Conservation (phyloP, 2,329 filamentous ascomycete species). For the Cercospora berteroae region DNA sequence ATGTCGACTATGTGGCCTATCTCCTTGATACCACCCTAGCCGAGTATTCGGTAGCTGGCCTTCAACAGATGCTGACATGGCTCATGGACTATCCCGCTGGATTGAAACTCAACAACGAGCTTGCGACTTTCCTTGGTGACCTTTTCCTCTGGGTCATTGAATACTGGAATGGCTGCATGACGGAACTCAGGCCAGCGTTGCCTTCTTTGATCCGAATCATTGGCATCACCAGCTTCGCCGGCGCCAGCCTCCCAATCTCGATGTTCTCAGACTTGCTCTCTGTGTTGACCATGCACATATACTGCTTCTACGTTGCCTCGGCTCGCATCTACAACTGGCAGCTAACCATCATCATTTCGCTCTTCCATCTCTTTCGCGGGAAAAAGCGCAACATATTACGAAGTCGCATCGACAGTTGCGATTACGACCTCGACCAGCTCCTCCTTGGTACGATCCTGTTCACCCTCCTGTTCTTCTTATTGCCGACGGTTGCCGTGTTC, state of each 20-base stretch:
- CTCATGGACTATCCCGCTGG: constrained; percentile 94
- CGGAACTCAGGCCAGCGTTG: constrained; percentile 73
- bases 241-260: constrained; percentile 94
- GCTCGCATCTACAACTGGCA: constrained; percentile 99
- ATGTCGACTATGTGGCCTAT: constrained; percentile 77
- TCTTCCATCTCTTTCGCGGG: constrained; percentile 97
- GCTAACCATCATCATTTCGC: constrained; percentile 88
- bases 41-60: constrained; percentile 81
- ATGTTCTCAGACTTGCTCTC: constrained; percentile 93
- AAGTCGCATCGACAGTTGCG: constrained; percentile 96
- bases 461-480: constrained; percentile 87
- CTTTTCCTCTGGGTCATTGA: constrained; percentile 98
- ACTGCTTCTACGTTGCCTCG: constrained; percentile 95
- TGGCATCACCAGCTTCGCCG: constrained; percentile 90
- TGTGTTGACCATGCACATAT: constrained; percentile 89
- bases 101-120: constrained; percentile 88
- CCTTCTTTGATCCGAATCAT: constrained; percentile 87
- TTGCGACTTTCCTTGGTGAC: constrained; percentile 91
- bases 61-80: constrained; percentile 89
- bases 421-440: constrained; percentile 96
- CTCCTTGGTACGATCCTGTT: constrained; percentile 95
- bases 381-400: constrained; percentile 97
- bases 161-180: constrained; percentile 87
- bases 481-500: constrained; percentile 94
- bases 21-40: constrained; percentile 74